phyloP scores from a whole-genome alignment of 495 filamentous ascomycete genomes.

The Trichodelitschia bisporula region DNA sequence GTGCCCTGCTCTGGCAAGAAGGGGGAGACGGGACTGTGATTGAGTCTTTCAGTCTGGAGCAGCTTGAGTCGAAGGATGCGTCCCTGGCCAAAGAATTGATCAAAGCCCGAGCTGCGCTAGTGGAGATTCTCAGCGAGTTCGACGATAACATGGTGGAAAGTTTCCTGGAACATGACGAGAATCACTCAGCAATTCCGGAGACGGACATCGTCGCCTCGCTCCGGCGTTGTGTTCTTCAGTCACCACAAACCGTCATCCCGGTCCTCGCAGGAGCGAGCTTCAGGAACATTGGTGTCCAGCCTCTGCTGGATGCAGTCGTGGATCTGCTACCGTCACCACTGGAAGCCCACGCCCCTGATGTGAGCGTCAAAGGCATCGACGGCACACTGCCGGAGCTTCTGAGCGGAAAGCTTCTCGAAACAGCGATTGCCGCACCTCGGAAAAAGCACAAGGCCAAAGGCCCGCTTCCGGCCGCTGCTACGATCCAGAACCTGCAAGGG shows the following conservation, averaged over 20 bases:
- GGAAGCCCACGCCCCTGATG: slow-evolving; percentile 55
- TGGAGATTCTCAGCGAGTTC: slow-evolving; percentile 66
- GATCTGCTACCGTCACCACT: slow-evolving; percentile 66
- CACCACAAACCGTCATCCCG: slow-evolving; percentile 39
- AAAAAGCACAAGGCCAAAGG: slow-evolving; percentile 17
- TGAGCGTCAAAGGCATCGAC: slow-evolving; percentile 34
- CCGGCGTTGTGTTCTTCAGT: slow-evolving; percentile 39
- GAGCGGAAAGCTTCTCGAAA: slow-evolving; percentile 18
- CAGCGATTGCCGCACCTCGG: not conserved
- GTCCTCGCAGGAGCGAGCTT: slow-evolving; percentile 85
- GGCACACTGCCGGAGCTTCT: slow-evolving; percentile 27
- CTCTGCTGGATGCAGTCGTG: slow-evolving; percentile 66
- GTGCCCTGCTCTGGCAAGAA: slow-evolving; percentile 26
- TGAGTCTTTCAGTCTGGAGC: slow-evolving; percentile 22
- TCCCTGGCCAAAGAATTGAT: slow-evolving; percentile 42
- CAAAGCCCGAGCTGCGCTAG: slow-evolving; percentile 46
- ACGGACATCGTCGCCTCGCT: slow-evolving; percentile 45
- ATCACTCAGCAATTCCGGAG: slow-evolving; percentile 39
- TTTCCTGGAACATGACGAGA: slow-evolving; percentile 52
- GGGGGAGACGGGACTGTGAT: slow-evolving; percentile 45
- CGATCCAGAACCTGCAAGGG: slow-evolving; percentile 33
- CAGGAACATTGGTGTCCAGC: slow-evolving; percentile 82
- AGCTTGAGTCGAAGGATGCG: slow-evolving; percentile 25
- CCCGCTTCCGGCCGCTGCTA: slow-evolving; percentile 15
- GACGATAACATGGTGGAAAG: slow-evolving; percentile 69